Conservation (phyloP, 345 rosid species). For the Gossypium thurberi region DNA sequence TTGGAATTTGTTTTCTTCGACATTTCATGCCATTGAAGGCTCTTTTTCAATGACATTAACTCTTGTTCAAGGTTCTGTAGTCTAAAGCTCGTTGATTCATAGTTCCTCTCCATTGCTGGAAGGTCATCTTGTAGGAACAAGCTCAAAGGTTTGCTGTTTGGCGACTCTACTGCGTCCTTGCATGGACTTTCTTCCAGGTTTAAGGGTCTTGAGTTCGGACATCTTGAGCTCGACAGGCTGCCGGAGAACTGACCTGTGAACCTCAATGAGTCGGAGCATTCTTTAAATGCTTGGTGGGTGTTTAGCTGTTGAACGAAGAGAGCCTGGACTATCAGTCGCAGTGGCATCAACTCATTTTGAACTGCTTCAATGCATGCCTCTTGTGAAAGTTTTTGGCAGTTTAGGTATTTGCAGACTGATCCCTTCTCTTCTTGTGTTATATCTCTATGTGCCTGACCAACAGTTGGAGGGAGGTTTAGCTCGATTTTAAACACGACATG, state of each 20-base stretch:
- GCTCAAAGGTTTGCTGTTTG: constrained; percentile 32
- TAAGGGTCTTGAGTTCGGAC: constrained; percentile 47
- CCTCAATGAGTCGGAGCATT: constrained; percentile 61
- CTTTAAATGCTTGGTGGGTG: constrained; percentile 70
- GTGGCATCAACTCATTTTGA: constrained; percentile 79
- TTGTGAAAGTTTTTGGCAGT: constrained; percentile 70
- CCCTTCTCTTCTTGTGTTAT: constrained; percentile 60
- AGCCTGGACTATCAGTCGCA: constrained; percentile 67
- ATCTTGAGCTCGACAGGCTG: constrained; percentile 51
- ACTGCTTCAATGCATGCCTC: constrained; percentile 64
- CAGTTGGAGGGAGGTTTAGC: background rate
- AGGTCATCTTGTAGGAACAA: constrained; percentile 36
- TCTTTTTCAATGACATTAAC: constrained; percentile 48
- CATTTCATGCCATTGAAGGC: constrained; percentile 34
- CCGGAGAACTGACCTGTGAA: constrained; percentile 45
- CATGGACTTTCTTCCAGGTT: constrained; percentile 43
- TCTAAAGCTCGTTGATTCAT: constrained; percentile 67
- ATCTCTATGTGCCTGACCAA: constrained; percentile 42
- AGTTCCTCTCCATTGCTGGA: constrained; percentile 29
- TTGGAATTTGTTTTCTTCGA: constrained; percentile 27
- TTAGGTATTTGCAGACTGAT: constrained; percentile 57
- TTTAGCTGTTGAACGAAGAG: constrained; percentile 68
- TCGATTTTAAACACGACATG: background rate
- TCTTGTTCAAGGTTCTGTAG: constrained; percentile 70
- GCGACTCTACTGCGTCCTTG: constrained; percentile 36